These are phyloP conservation scores for Lentinus tigrinus DNA, from an alignment of 768 basidiomycete genomes.

Conservation along the genomic window DNA sequence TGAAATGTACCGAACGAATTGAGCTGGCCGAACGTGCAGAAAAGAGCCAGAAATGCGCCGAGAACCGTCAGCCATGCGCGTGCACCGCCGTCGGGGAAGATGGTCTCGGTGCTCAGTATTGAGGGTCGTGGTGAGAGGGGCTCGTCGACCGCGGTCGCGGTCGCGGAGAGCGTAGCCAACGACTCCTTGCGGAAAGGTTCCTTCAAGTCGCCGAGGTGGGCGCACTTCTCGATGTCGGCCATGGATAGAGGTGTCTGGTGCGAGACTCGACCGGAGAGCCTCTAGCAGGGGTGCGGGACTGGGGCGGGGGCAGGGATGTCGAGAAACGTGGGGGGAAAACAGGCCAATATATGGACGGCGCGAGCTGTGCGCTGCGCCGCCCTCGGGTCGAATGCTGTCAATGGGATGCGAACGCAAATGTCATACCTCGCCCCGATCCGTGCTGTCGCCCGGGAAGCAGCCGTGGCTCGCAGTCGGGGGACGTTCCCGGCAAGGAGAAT, in stretches of 20 bases:
- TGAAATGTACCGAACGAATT: constrained; percentile 74
- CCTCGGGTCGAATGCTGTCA: constrained; percentile 6
- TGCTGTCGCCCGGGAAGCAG: constrained; percentile 5
- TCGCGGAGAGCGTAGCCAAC: background rate
- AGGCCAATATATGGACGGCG: constrained; percentile 11
- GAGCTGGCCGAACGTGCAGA: constrained; percentile 72
- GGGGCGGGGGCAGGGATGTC: background rate
- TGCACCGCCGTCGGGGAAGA: constrained; percentile 30
- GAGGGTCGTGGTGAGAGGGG: background rate
- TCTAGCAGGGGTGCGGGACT: background rate
- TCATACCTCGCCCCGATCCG: constrained; percentile 7
- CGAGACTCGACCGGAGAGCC: background rate
- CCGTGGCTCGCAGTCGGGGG: background rate
- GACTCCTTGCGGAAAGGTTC: constrained; percentile 5
- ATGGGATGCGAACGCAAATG: constrained; percentile 2
- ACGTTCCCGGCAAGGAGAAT: background rate
- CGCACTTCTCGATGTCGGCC: constrained; percentile 11
- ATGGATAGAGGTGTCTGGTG: background rate
- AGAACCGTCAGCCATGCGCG: constrained; percentile 49
- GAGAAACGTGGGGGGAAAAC: background rate
- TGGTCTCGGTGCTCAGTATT: background rate
- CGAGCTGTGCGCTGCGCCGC: constrained; percentile 17
- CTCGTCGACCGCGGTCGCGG: constrained; percentile 10
- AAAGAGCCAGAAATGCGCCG: constrained; percentile 64
- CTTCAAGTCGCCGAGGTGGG: constrained; percentile 4